Evolutionary conservation across 73 alveolate species (phyloP).

Genomic region (Tetrahymena thermophila): DNA sequence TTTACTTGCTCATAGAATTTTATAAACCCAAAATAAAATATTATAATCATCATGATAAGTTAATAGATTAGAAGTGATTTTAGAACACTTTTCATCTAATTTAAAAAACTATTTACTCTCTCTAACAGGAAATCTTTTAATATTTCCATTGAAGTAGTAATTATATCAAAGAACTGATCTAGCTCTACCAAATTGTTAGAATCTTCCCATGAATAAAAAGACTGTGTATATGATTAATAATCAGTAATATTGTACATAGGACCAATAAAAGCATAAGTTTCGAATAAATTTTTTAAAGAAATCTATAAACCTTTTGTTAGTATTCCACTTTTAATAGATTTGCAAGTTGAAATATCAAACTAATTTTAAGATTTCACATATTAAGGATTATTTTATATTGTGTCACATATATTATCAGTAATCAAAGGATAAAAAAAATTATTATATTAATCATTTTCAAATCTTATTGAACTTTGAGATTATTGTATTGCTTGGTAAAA

Average conservation of each 20-base stretch:
- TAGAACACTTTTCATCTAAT: not conserved
- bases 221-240: not conserved
- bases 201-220: not conserved
- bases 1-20: not conserved
- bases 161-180: not conserved
- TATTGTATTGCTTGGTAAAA: not conserved
- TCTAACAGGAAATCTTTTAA: not conserved
- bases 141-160: not conserved
- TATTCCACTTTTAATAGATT: not conserved
- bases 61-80: not conserved
- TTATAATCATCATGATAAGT: not conserved
- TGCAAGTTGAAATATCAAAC: not conserved
- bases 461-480: not conserved
- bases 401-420: not conserved
- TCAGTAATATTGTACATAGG: not conserved
- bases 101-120: not conserved
- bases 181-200: not conserved
- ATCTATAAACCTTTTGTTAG: not conserved
- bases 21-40: not conserved
- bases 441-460: not conserved
- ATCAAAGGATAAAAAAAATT: not conserved
- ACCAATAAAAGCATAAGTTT: not conserved
- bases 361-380: not conserved
- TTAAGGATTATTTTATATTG: not conserved
- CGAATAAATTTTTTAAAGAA: not conserved